Evolutionary conservation across 305 asterid species (phyloP).

Genomic region (Solanum chacoense): DNA sequence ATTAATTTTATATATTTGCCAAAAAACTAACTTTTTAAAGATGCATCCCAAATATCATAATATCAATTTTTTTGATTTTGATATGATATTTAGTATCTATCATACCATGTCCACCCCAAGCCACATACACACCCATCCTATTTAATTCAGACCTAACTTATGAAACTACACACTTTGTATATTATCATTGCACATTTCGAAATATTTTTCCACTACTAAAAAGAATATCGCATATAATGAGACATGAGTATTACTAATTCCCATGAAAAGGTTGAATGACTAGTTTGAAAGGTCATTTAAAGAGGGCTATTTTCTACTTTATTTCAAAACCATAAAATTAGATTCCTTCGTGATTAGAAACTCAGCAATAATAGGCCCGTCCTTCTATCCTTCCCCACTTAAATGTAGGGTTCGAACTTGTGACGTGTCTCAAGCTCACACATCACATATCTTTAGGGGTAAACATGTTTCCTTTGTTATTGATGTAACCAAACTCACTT

Average conservation of each 20-base stretch:
- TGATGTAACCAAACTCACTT: not conserved
- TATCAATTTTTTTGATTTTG: not conserved
- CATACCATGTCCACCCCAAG: not conserved
- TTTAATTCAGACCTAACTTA: not conserved
- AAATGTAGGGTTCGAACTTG: not conserved
- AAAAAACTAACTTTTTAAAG: not conserved
- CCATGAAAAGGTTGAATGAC: not conserved
- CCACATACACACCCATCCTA: not conserved
- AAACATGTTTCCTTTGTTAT: not conserved
- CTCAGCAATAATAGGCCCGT: not conserved
- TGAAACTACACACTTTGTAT: not conserved
- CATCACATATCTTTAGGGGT: not conserved
- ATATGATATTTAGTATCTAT: not conserved
- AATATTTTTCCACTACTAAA: not conserved
- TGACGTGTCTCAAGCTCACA: not conserved
- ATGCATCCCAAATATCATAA: not conserved
- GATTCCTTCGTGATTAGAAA: not conserved
- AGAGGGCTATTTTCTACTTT: not conserved
- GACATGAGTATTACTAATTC: not conserved
- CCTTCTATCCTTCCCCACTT: not conserved
- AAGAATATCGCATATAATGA: not conserved
- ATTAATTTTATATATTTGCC: not conserved
- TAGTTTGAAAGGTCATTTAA: not conserved
- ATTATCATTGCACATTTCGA: not conserved
- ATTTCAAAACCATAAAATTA: not conserved